These are phyloP conservation scores for Secale cereale DNA, from an alignment of 176 grass and related monocot genomes.

Conservation along the genomic window DNA sequence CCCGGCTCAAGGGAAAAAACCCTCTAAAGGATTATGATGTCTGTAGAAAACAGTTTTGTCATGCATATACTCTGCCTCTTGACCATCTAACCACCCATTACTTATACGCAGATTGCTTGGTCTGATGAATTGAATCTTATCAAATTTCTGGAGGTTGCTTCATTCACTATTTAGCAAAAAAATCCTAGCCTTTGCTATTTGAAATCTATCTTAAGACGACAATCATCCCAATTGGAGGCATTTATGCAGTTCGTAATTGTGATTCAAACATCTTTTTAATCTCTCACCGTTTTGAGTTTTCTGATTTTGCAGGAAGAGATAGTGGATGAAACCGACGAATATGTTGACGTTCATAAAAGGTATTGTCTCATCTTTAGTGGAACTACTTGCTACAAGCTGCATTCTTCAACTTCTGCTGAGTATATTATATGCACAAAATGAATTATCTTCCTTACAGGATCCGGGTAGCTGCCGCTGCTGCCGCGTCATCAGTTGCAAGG, in stretches of 20 bases:
- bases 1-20: background rate
- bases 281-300: constrained; percentile 1
- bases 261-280: background rate
- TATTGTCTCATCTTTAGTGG: constrained; percentile 11
- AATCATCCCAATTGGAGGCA: background rate
- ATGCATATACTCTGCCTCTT: background rate
- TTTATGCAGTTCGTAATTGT: constrained; percentile 13
- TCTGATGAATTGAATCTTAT: background rate
- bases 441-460: constrained; percentile 56
- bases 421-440: constrained; percentile 9
- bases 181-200: background rate
- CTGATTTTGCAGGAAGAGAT: constrained; percentile 83
- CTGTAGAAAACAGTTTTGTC: background rate
- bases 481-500: constrained; percentile 94
- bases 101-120: background rate
- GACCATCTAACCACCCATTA: background rate
- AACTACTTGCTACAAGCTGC: background rate
- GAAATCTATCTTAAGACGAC: background rate
- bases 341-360: constrained; percentile 99
- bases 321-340: constrained; percentile 98
- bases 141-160: background rate
- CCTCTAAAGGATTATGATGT: background rate
- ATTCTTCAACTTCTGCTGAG: constrained; percentile 10
- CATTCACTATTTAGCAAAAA: background rate
- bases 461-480: constrained; percentile 85